phyloP scores from a whole-genome alignment of 1,284 basidiomycete species.

The Porogramme epimiltina region DNA sequence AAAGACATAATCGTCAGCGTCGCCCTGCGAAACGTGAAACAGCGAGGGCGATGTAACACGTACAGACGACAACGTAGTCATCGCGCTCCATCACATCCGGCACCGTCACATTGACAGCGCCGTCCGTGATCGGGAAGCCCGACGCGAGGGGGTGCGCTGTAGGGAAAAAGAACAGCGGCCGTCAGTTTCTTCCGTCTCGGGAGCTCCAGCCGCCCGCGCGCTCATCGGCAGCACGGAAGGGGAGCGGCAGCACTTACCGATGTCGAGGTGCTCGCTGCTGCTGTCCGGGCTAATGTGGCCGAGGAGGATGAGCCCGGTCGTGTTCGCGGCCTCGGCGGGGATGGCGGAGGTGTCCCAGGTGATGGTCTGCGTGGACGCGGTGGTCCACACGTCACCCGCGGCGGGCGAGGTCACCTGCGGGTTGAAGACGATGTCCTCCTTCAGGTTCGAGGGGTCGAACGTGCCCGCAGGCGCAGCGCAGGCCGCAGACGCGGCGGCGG shows the following conservation, averaged over 20 bases:
- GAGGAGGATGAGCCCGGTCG: slow-evolving; percentile 38
- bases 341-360: slow-evolving; percentile 42
- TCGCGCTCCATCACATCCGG: slow-evolving; percentile 31
- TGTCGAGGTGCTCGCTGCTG: slow-evolving; percentile 41
- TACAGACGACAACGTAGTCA: slow-evolving; percentile 43
- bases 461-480: slow-evolving; percentile 30
- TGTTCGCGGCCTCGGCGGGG: slow-evolving; percentile 30
- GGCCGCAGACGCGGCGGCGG: slow-evolving; percentile 24
- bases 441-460: slow-evolving; percentile 17
- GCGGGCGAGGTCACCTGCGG: slow-evolving; percentile 44
- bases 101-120: slow-evolving; percentile 34
- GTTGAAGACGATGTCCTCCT: slow-evolving; percentile 43
- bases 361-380: slow-evolving; percentile 40
- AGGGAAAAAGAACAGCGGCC: not conserved
- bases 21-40: not conserved
- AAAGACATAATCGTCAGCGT: not conserved
- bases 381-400: slow-evolving; percentile 37
- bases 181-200: not conserved
- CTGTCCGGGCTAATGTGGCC: slow-evolving; percentile 33
- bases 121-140: slow-evolving; percentile 36
- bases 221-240: too few relatives aligned
- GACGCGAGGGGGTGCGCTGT: slow-evolving; percentile 39
- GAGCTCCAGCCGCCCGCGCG: too few relatives aligned
- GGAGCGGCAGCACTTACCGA: slow-evolving; percentile 41
- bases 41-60: slow-evolving; percentile 25